phyloP scores from a whole-genome alignment of 2,329 filamentous ascomycete species.

The Trichoderma sp. region DNA sequence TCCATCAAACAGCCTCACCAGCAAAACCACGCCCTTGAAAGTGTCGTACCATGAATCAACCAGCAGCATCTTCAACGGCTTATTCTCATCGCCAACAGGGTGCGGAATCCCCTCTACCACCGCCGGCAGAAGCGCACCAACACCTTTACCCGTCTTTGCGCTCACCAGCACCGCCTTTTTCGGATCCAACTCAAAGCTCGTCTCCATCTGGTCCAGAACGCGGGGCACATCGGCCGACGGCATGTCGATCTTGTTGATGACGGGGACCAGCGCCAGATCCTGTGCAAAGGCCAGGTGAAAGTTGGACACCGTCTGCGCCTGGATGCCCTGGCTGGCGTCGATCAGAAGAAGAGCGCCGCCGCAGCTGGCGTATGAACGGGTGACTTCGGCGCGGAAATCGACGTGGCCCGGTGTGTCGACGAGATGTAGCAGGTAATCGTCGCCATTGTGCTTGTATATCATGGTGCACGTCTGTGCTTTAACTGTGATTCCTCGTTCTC shows the following conservation, averaged over 20 bases:
- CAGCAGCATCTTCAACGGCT: conserved; percentile 77
- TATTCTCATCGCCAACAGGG: conserved; percentile 68
- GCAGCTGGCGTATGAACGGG: conserved; percentile 91
- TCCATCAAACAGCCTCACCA: conserved; percentile 90
- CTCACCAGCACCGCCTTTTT: conserved; percentile 70
- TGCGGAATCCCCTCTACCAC: conserved; percentile 83
- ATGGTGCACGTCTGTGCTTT: conserved; percentile 99
- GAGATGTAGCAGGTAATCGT: conserved; percentile 90
- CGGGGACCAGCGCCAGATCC: conserved; percentile 79
- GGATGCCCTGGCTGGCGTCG: conserved; percentile 92
- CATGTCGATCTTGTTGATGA: conserved; percentile 96
- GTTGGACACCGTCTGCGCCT: conserved; percentile 97
- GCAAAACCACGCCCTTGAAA: conserved; percentile 87
- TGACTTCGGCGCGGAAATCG: conserved; percentile 95
- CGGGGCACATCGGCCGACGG: conserved; percentile 82
- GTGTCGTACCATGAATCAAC: conserved; percentile 99
- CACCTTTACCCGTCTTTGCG: conserved; percentile 90
- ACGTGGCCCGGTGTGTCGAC: conserved; percentile 98
- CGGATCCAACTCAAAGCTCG: conserved; percentile 82
- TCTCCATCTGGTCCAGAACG: conserved; percentile 80
- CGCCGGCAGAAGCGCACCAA: conserved; percentile 75
- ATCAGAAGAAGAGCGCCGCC: conserved; percentile 89
- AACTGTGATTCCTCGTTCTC: conserved; percentile 94
- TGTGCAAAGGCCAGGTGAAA: conserved; percentile 97
- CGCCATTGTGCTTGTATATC: conserved; percentile 82